These are phyloP conservation scores for Ustilago shanxiensis DNA, from an alignment of 1,284 basidiomycete species.

Conservation along the genomic window DNA sequence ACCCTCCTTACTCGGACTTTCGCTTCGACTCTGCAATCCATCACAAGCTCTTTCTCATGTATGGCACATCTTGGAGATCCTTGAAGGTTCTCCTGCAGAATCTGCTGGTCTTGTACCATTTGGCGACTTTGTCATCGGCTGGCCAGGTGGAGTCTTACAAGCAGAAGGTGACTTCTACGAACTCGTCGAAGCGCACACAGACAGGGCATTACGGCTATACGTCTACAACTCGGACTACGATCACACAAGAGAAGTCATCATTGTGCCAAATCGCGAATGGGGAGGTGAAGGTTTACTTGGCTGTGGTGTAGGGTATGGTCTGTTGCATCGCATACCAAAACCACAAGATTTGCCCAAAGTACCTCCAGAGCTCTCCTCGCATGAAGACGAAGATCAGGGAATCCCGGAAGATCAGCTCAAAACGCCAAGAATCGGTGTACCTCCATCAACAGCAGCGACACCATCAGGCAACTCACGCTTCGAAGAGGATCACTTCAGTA, in stretches of 20 bases:
- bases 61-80: slow-evolving; percentile 97
- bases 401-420: slow-evolving; percentile 33
- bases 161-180: slow-evolving; percentile 98
- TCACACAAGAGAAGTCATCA: slow-evolving; percentile 70
- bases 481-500: slow-evolving; percentile 36
- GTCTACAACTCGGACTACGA: slow-evolving; percentile 98
- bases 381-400: slow-evolving; percentile 16
- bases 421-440: slow-evolving; percentile 36
- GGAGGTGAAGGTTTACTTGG: slow-evolving; percentile 67
- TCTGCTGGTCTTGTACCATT: slow-evolving; percentile 81
- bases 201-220: slow-evolving; percentile 90
- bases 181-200: slow-evolving; percentile 91
- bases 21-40: slow-evolving; percentile 82
- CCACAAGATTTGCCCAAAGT: slow-evolving; percentile 56
- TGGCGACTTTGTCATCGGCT: slow-evolving; percentile 90
- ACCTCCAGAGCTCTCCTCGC: slow-evolving; percentile 34
- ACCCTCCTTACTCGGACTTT: slow-evolving; percentile 87
- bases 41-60: slow-evolving; percentile 71
- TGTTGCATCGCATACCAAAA: slow-evolving; percentile 63
- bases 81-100: slow-evolving; percentile 95
- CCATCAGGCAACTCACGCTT: slow-evolving; percentile 23
- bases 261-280: slow-evolving; percentile 64
- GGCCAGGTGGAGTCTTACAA: slow-evolving; percentile 86
- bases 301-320: slow-evolving; percentile 66
- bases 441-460: slow-evolving; percentile 26